Percentiles rank a stretch among this genome's conserved stretches.
These are phyloP conservation scores for Capsicum baccatum DNA, from an alignment of 257 asterid species.

Conservation along the genomic window DNA sequence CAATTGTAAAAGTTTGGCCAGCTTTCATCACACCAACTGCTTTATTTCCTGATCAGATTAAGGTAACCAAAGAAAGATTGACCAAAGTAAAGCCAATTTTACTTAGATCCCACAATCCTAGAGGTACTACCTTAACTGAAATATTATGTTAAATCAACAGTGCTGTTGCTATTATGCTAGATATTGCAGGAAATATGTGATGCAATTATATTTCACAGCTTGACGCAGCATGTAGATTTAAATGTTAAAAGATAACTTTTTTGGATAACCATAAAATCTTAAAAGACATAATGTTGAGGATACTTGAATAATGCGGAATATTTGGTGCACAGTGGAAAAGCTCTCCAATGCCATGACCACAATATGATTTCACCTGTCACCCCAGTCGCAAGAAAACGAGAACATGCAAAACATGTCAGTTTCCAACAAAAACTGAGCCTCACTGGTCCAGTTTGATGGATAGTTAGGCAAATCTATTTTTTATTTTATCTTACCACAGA, in stretches of 20 bases:
- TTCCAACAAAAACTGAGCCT: neutral
- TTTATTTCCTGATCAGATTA: conserved; percentile 81
- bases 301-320: conserved; percentile 98
- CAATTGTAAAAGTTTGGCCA: conserved; percentile 96
- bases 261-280: neutral
- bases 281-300: conserved; percentile 48
- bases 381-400: conserved; percentile 47
- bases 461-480: neutral
- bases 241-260: neutral
- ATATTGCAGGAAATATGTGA: neutral
- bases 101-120: neutral
- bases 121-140: conserved; percentile 8
- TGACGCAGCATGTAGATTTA: neutral
- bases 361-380: conserved; percentile 75
- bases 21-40: conserved; percentile 98
- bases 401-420: conserved; percentile 13
- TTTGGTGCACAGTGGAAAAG: conserved; percentile 99
- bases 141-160: neutral
- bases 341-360: conserved; percentile 99
- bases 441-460: neutral
- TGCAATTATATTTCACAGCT: neutral
- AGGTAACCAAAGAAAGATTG: conserved; percentile 43
- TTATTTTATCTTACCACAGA: conserved; percentile 71
- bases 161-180: neutral
- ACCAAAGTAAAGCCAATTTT: neutral